Conservation (phyloP, 352 stramenopile species). For the Globisporangium megalacanthum region DNA sequence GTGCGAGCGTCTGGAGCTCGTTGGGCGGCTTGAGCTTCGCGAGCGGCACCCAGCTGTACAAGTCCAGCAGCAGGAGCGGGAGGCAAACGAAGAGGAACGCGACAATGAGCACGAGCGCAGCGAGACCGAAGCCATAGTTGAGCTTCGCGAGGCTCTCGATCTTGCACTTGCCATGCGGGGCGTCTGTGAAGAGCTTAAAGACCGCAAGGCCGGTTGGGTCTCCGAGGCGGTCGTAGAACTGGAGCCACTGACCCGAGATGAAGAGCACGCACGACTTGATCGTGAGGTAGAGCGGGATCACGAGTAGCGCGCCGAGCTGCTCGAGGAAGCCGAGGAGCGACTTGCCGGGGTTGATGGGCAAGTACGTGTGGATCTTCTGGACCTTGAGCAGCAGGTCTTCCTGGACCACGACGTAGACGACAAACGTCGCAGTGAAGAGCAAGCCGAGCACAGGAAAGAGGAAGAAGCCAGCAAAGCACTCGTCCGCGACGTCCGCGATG, state of each 20-base stretch:
- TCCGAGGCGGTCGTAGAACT: slow-evolving; percentile 21
- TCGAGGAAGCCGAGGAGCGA: slow-evolving; percentile 24
- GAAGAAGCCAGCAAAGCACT: slow-evolving; percentile 39
- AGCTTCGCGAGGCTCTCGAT: slow-evolving; percentile 18
- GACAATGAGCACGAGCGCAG: slow-evolving; percentile 29
- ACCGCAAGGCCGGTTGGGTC: neutral
- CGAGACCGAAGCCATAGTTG: slow-evolving; percentile 39
- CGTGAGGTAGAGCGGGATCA: slow-evolving; percentile 43
- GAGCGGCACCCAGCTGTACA: slow-evolving; percentile 54
- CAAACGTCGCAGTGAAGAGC: slow-evolving; percentile 33
- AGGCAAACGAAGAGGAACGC: slow-evolving; percentile 49
- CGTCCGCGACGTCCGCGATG: slow-evolving; percentile 20
- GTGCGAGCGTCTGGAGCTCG: slow-evolving; percentile 19
- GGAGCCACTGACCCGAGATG: slow-evolving; percentile 32
- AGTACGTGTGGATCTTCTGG: slow-evolving; percentile 42
- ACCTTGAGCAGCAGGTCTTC: slow-evolving; percentile 51
- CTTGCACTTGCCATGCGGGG: slow-evolving; percentile 9
- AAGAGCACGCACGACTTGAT: slow-evolving; percentile 64
- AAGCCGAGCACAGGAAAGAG: slow-evolving; percentile 23
- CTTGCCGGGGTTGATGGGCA: slow-evolving; percentile 35
- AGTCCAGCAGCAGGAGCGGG: slow-evolving; percentile 44
- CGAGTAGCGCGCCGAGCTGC: slow-evolving; percentile 39
- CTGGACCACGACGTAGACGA: slow-evolving; percentile 56
- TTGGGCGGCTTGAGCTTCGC: slow-evolving; percentile 31
- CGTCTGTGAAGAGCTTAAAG: slow-evolving; percentile 18